These are phyloP conservation scores for Pichia sporocuriosa DNA, from an alignment of 805 yeast species.

Conservation along the genomic window DNA sequence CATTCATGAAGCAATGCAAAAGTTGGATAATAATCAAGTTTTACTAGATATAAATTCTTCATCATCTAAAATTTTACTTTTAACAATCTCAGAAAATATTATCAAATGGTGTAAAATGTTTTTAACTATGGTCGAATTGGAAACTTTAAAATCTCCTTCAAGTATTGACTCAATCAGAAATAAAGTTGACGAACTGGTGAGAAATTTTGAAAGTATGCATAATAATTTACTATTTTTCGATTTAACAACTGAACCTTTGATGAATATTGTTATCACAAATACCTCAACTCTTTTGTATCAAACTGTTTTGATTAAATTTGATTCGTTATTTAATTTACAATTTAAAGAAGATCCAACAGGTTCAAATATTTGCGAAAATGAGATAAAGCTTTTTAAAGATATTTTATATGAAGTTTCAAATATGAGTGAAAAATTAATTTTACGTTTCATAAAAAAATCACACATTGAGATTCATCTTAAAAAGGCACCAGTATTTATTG, in stretches of 20 bases:
- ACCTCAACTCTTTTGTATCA: constrained; percentile 25
- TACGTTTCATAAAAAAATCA: constrained; percentile 16
- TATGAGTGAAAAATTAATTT: constrained; percentile 16
- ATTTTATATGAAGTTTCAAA: constrained; percentile 18
- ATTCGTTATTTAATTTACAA: constrained; percentile 19
- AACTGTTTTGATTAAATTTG: constrained; percentile 22
- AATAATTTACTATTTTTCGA: constrained; percentile 25
- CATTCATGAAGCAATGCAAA: constrained; percentile 27
- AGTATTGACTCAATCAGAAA: constrained; percentile 17
- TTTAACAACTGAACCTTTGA: constrained; percentile 20
- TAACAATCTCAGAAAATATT: constrained; percentile 28
- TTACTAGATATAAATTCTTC: constrained; percentile 23
- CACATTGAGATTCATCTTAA: constrained; percentile 14
- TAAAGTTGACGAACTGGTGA: constrained; percentile 24
- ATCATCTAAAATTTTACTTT: constrained; percentile 22
- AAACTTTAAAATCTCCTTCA: constrained; percentile 17
- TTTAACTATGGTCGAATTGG: constrained; percentile 24
- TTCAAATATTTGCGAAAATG: constrained; percentile 15
- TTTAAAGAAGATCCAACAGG: constrained; percentile 12
- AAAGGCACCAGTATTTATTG: constrained; percentile 20
- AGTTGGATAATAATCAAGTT: constrained; percentile 24
- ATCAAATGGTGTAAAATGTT: constrained; percentile 30
- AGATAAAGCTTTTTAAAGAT: constrained; percentile 18
- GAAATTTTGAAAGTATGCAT: constrained; percentile 23
- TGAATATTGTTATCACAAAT: constrained; percentile 22